phyloP scores from a whole-genome alignment of 2,329 filamentous ascomycete genomes.

The Erysiphe pulchra region DNA sequence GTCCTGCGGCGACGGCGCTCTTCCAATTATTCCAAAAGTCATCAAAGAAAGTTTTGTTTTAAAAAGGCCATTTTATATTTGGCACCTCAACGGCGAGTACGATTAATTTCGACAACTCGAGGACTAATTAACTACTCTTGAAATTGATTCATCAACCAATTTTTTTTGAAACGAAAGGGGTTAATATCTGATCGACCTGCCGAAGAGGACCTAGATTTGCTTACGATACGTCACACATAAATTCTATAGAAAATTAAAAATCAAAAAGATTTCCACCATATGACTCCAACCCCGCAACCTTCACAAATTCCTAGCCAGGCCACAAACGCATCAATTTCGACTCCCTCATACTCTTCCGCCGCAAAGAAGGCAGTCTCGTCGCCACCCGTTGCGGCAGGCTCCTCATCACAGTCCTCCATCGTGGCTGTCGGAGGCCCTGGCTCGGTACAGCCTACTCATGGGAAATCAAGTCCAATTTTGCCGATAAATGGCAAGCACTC shows the following conservation, averaged over 20 bases:
- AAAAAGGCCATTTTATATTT: conserved; percentile 4
- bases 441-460: conserved; percentile 29
- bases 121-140: conserved; percentile 6
- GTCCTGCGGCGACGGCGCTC: conserved; percentile 6
- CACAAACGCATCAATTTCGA: conserved; percentile 27
- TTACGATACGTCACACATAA: conserved; percentile 13
- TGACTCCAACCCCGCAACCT: conserved; percentile 15
- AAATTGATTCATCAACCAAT: conserved; percentile 2
- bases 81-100: conserved; percentile 4
- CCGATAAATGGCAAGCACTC: conserved; percentile 64
- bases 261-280: conserved; percentile 10
- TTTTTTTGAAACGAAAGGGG: conserved; percentile 6
- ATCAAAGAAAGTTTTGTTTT: conserved; percentile 5
- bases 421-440: conserved; percentile 29
- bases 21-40: conserved; percentile 3
- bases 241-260: conserved; percentile 7
- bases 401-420: conserved; percentile 24
- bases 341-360: conserved; percentile 41
- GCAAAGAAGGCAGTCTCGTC: conserved; percentile 36
- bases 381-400: conserved; percentile 33
- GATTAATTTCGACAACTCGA: conserved; percentile 13
- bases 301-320: conserved; percentile 18
- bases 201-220: conserved; percentile 6
- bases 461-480: conserved; percentile 40
- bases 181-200: conserved; percentile 9